phyloP scores from a whole-genome alignment of 306 rosid species.

The Arachis stenosperma region DNA sequence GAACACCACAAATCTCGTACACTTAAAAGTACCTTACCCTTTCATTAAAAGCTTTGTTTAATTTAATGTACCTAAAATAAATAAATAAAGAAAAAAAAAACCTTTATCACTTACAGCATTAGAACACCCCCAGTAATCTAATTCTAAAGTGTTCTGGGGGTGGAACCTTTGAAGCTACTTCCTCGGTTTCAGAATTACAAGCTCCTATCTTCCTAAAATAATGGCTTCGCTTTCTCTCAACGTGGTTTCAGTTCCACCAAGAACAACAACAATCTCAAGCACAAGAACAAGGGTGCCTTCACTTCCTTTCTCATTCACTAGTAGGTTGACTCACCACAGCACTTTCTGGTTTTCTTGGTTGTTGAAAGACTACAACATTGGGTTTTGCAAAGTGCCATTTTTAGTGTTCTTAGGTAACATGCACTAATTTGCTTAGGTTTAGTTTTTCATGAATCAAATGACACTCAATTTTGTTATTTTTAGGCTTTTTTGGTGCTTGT shows the following conservation, averaged over 20 bases:
- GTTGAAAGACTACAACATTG: slow-evolving; percentile 15
- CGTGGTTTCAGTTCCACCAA: slow-evolving; percentile 44
- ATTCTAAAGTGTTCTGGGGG: background rate
- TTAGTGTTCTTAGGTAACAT: slow-evolving; percentile 19
- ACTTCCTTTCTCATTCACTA: slow-evolving; percentile 36
- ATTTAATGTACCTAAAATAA: no score
- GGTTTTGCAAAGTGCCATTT: slow-evolving; percentile 28
- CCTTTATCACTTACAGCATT: background rate
- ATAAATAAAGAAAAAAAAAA: background rate
- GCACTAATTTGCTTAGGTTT: slow-evolving; percentile 19
- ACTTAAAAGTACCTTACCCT: background rate
- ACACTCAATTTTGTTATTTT: background rate
- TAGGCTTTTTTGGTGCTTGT: no score
- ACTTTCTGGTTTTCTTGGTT: slow-evolving; percentile 20
- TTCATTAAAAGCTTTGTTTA: background rate
- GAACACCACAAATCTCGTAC: background rate
- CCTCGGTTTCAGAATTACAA: background rate
- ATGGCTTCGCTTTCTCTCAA: slow-evolving; percentile 45
- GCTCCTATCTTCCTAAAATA: slow-evolving; percentile 1
- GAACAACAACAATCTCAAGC: slow-evolving; percentile 20
- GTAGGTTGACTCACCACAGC: slow-evolving; percentile 42
- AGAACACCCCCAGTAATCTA: background rate
- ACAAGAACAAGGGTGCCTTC: slow-evolving; percentile 31
- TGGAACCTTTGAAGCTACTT: background rate
- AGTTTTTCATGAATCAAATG: slow-evolving; percentile 33